A percentile compares a stretch with the other conserved stretches of the same genome.
Conservation (phyloP, 139 green algal species). For the Chlorella sp. region DNA sequence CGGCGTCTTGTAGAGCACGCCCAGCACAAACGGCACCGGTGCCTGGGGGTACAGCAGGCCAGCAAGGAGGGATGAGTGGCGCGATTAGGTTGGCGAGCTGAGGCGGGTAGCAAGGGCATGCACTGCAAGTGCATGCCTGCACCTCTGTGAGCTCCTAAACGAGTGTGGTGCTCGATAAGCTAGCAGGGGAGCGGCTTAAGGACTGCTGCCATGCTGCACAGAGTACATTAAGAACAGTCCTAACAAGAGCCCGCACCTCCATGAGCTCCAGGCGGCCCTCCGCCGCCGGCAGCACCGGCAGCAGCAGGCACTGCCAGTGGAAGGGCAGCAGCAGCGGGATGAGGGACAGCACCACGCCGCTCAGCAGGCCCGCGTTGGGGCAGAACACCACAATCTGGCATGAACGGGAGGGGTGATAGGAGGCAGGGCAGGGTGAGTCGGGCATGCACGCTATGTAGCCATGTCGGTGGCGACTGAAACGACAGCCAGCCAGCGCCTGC, state of each 20-base stretch:
- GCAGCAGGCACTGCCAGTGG: constrained; percentile 86
- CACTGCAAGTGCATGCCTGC: no score
- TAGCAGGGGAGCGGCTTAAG: no score
- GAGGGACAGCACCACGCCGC: constrained; percentile 75
- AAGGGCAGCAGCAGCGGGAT: constrained; percentile 89
- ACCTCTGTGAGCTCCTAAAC: no score
- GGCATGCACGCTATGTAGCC: no score
- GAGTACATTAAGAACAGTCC: no score
- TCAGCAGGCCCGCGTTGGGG: constrained; percentile 82
- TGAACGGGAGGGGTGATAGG: not conserved
- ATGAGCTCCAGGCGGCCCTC: constrained; percentile 35
- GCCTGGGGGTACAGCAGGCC: constrained; percentile 12
- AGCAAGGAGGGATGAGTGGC: no score
- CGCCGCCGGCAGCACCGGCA: constrained; percentile 81
- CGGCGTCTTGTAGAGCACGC: constrained; percentile 89
- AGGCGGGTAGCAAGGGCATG: no score
- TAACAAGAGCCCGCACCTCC: no score
- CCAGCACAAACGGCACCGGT: constrained; percentile 86
- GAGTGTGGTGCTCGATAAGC: no score
- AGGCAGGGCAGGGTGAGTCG: no score
- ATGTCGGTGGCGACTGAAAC: fast-evolving
- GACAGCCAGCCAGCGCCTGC: no score
- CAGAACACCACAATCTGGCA: constrained; percentile 91
- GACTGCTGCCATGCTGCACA: no score
- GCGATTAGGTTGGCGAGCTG: not conserved